Conservation (phyloP, 75 land plant species). For the Ceratopteris richardii region DNA sequence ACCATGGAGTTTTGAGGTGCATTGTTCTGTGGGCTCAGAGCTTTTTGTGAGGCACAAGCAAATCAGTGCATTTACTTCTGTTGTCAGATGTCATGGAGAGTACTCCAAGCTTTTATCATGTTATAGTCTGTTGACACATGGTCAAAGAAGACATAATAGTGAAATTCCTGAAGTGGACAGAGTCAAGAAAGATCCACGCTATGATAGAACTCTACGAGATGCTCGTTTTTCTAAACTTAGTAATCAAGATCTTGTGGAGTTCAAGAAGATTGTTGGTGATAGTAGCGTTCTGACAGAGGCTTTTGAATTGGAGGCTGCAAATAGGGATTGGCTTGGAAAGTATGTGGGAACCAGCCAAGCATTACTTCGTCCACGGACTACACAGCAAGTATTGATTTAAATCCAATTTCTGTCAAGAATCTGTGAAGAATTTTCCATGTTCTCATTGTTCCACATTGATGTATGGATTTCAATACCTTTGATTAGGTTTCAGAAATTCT, state of each 20-base stretch:
- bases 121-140: neutral
- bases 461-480: neutral
- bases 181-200: neutral
- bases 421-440: neutral
- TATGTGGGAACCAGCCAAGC: constrained; percentile 82
- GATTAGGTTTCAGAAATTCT: constrained; percentile 51
- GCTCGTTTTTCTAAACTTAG: constrained; percentile 44
- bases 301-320: constrained; percentile 56
- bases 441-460: neutral
- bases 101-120: no score
- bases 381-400: constrained; percentile 47
- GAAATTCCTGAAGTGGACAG: neutral
- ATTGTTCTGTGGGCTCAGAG: no score
- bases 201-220: constrained; percentile 24
- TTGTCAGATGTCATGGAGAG: neutral
- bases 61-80: neutral
- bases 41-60: neutral
- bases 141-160: neutral
- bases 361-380: constrained; percentile 65
- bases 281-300: constrained; percentile 75
- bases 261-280: constrained; percentile 56
- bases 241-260: constrained; percentile 51
- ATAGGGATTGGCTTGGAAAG: constrained; percentile 84
- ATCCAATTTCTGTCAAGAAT: neutral
- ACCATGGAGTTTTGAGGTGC: neutral